These are phyloP conservation scores for Colletotrichum sublineola DNA, from an alignment of 2,329 filamentous ascomycete species.

Conservation along the genomic window DNA sequence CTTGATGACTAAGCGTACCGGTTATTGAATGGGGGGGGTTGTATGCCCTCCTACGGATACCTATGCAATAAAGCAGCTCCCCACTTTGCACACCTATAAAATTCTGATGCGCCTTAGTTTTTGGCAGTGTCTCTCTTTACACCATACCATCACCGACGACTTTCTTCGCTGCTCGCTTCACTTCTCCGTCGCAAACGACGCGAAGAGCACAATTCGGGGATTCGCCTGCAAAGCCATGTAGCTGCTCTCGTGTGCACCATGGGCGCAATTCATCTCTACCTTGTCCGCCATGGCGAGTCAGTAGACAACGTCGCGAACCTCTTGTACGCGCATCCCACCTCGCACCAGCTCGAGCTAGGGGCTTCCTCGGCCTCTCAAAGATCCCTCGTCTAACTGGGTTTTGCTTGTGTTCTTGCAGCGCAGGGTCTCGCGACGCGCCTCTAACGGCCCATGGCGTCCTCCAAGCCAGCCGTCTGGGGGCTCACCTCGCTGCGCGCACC, in stretches of 20 bases:
- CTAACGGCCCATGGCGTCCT: constrained; percentile 86
- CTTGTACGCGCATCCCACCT: constrained; percentile 66
- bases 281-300: constrained; percentile 90
- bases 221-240: constrained; percentile 20
- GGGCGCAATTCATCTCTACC: constrained; percentile 64
- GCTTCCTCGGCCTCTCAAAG: constrained; percentile 3
- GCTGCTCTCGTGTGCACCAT: constrained; percentile 25
- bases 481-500: constrained; percentile 64
- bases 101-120: background rate
- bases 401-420: constrained; percentile 57
- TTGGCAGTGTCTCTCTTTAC: background rate
- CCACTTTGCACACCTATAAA: constrained; percentile 25
- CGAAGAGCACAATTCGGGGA: background rate
- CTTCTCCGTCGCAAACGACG: constrained; percentile 5
- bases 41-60: too few species aligned
- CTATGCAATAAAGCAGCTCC: background rate
- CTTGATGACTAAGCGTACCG: background rate
- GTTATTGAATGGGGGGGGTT: too few species aligned
- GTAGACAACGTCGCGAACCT: constrained; percentile 87
- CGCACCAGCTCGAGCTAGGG: constrained; percentile 13
- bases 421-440: constrained; percentile 83
- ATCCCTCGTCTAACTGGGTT: constrained; percentile 46
- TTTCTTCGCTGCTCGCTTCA: background rate
- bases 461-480: constrained; percentile 80
- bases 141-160: background rate